phyloP scores from a whole-genome alignment of 192 early-diverging fungal species.

The Funneliformis mosseae region DNA sequence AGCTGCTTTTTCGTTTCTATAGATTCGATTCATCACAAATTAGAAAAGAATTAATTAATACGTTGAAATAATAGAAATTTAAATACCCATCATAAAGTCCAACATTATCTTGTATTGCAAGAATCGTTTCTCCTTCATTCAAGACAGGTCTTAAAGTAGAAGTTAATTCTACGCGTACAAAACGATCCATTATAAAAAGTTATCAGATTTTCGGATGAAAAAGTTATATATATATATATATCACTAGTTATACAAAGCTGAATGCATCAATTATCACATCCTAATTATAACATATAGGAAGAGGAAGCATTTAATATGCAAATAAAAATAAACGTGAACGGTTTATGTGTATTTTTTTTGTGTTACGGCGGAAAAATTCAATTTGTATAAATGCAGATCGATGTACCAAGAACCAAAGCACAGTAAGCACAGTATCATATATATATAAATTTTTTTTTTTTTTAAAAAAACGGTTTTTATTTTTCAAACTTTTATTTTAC shows the following conservation, averaged over 20 bases:
- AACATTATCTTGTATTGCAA: slow-evolving; percentile 61
- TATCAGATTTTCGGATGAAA: too few relatives aligned
- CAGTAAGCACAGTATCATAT: too few relatives aligned
- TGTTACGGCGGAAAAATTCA: not conserved
- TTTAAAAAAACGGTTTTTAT: too few relatives aligned
- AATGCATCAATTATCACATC: too few relatives aligned
- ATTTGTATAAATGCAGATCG: not conserved
- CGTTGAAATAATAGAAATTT: slow-evolving; percentile 18
- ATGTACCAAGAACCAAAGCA: not conserved
- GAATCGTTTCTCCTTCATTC: slow-evolving; percentile 52
- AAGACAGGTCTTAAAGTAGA: slow-evolving; percentile 59
- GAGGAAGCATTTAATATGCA: too few relatives aligned
- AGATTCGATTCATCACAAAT: not conserved
- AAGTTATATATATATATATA: too few relatives aligned
- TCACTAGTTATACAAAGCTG: too few relatives aligned
- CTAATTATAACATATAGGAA: too few relatives aligned
- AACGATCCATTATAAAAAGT: slow-evolving; percentile 43
- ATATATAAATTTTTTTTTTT: too few relatives aligned
- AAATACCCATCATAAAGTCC: slow-evolving; percentile 72
- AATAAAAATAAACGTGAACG: not conserved
- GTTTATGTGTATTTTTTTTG: not conserved
- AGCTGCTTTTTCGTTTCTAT: slow-evolving; percentile 59
- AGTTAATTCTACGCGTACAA: slow-evolving; percentile 47
- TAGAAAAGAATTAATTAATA: not conserved
- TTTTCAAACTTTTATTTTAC: too few relatives aligned